Evolutionary conservation across 768 basidiomycete species (phyloP), one percentile per base, ranked within the genome.

Genomic region (Termitomyces heimii): DNA sequence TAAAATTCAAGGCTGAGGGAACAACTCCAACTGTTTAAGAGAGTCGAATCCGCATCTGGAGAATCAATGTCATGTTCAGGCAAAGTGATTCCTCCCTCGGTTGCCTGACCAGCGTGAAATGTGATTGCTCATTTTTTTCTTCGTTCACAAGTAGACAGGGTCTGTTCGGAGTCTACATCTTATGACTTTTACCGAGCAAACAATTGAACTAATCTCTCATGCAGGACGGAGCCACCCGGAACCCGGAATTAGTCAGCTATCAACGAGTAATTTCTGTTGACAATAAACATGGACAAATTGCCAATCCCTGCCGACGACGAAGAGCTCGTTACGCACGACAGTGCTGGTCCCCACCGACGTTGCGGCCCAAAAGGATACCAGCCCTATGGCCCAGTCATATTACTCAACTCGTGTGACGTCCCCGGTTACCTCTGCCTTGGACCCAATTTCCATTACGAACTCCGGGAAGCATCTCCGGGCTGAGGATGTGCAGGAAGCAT

Each of bases 401-500:
- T 71, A 71, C 53, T 69, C 75, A 22, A 62, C 65, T 44, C 70
- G 70, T 46, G 67, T 72, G 53, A 62, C 71, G 31, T 74, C 75
- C 26, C 75, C 74, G 32, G 63, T 67, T n/a, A 68, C 68, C 53
- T 69, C 64, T 42, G 62, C 69, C 31, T 67, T 71, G 57, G 70
- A 71, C 54, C 65, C 70, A 20, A 62, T 63, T 45, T 70, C 69
- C 58, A 62, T 63, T 22, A 58, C 69, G 54, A 70, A 66, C 56
- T 70, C 68, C 50, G 78, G 78, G 59, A 75, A 70, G 64, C 77
- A 78, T 54, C 64, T 82, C 61, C 82, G 78, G 69, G 81, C 77
- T 18, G 88, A 89, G 64, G 88, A 89, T 69, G 82, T 87, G 44
- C 86, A 92, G 71, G 85, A 85, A 67, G 83, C 79, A 5, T 93